Base-by-base conservation (phyloP, 352 stramenopile genomes). In the Phytopythium ostracodes region DNA sequence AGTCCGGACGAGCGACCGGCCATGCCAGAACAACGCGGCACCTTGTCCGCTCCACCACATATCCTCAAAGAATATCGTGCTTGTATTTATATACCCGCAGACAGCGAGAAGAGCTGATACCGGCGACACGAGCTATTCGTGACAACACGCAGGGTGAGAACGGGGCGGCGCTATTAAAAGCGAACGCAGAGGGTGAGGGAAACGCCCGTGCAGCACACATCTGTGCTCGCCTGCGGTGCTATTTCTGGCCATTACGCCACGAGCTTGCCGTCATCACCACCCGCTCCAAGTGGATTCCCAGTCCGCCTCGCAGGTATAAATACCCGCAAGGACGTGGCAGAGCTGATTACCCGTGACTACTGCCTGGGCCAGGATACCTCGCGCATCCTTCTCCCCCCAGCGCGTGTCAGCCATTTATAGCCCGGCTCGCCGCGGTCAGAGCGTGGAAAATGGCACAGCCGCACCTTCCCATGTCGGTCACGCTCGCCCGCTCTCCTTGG, bases 381-480 rank as follows among this genome's bases (percentile, higher is more conserved):
- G 38, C 14, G 38, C 38, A n/a, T 44, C 42, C 2, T n/a, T 22
- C 42, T 47, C 42, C 42, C 25, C 18, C 25, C 17, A 9, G 40
- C 4, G 18, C 3, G 42, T n/a, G 20, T 47, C 42, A 20, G 4
- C 42, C 42, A 47, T 47, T 47, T 24, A 47, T 47, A 47, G 42
- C 42, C 20, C 20, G 7, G 42, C 42, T 47, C n/a, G 42, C 18
- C 18, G 6, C 20, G 18, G 42, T 9, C 18, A 6, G 38, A 44
- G 38, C 4, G 18, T 14, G 42, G 42, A n/a, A 20, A 18, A 36
- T 57, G 35, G 31, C 29, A 17, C 51, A 15, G 18, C 11, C n/a
- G n/a, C 52, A 17, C 8, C 29, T 43, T 59, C 53, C 53, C 53
- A 49, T 59, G 53, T n/a, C 53, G 8, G 3, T 58, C 33, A 12